Evolutionary conservation across 805 yeast genomes (phyloP), one percentile per base, ranked within the genome.

Genomic region (Jamesozyma lodderae): DNA sequence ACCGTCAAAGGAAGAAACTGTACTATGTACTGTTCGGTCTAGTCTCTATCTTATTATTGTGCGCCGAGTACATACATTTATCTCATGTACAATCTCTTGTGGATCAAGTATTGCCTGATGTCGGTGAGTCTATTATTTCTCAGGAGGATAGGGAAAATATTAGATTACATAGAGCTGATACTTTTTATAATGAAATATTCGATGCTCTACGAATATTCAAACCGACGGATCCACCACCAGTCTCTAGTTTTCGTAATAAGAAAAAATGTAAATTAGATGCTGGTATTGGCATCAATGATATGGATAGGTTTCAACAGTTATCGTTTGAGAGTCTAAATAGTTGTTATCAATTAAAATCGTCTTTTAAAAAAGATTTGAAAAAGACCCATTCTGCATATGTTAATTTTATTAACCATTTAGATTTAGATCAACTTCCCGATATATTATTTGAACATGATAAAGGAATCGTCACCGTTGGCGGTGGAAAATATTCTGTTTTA

Each of bases 391-490:
- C 6, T 5, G 15, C 11, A n/a, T 26, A 10, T 26, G 13, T 26
- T 16, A 6, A 26, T 22, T 22, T 22, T 22, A 6, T 22, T 10
- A 22, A 22, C 6, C 10, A 7, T 10, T 7, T 22, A 7, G 10
- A 22, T 22, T 22, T 22, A 7, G 10, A 22, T 22, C 10, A 6
- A 22, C 6, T 7, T 7, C 6, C 24, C 10, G 11, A 24, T 6
- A 24, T 11, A 6, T 18, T 29, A 18, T 29, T 7, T 17, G 11
- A 8, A 32, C 45, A 34, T 54, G 55, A 51, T 2, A 43, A 70
- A 40, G 90, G 88, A 4, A 75, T 79, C 20, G 79, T 81, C 0
- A 73, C 75, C 38, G 78, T 81, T 31, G 90, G 84, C 13, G 90
- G 90, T 33, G 84, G 84, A 2, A 68, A 67, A 41, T 81, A 73